phyloP scores from a whole-genome alignment of 2,329 filamentous ascomycete species.

The Sclerotinia glacialis region DNA sequence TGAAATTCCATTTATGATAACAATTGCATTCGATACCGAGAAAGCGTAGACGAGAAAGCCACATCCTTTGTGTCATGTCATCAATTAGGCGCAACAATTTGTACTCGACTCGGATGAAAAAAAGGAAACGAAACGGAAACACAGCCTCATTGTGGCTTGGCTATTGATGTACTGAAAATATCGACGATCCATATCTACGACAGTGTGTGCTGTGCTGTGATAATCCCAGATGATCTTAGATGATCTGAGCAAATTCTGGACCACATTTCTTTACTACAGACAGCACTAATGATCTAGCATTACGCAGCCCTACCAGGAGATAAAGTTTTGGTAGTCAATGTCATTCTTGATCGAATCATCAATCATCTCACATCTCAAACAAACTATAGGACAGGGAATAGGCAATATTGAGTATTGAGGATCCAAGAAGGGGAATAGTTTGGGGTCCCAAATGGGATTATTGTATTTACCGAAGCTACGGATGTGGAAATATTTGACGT shows the following conservation, averaged over 20 bases:
- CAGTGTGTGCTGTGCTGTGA: background rate
- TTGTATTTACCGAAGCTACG: conserved; percentile 7
- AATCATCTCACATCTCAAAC: conserved; percentile 10
- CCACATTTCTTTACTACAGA: background rate
- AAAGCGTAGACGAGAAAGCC: conserved; percentile 28
- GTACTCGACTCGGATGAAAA: conserved; percentile 6
- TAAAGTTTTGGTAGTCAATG: conserved; percentile 1
- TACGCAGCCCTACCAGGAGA: conserved; percentile 11
- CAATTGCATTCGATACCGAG: conserved; percentile 31
- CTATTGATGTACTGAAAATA: conserved; percentile 22
- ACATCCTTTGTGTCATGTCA: conserved; percentile 30
- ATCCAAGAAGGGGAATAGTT: background rate
- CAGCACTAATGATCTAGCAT: conserved; percentile 6
- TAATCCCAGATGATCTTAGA: background rate
- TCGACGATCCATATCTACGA: conserved; percentile 6
- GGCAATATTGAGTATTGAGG: conserved; percentile 11
- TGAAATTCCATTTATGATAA: conserved; percentile 21
- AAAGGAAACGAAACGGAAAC: conserved; percentile 18
- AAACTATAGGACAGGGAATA: conserved; percentile 16
- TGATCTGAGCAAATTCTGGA: conserved; percentile 1
- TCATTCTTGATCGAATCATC: background rate
- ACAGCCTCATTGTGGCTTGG: conserved; percentile 35
- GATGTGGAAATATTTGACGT: conserved; percentile 11
- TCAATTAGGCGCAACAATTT: conserved; percentile 19
- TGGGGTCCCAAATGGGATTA: conserved; percentile 13